Evolutionary conservation across 2,329 filamentous ascomycete genomes (phyloP), one percentile per base, ranked within the genome.

Genomic region (Aquanectria penicillioides): DNA sequence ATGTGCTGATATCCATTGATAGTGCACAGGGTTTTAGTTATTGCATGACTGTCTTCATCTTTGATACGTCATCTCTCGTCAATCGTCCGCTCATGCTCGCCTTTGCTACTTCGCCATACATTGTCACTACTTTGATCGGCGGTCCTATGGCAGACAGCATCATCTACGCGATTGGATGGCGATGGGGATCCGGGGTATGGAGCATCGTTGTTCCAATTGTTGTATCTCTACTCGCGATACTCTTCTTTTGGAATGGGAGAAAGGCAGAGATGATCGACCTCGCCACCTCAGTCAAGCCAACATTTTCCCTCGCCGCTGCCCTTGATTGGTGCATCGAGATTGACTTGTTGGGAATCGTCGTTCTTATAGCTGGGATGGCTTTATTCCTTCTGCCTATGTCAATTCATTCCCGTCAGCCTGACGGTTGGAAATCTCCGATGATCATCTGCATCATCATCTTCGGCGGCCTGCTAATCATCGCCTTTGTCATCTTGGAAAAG

Each of bases 311-410:
- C 57, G 57, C 23, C 17, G 44, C 53, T 9, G 53, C 53, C 10
- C 61, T 74, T 17, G 75, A 85, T 70, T 87, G 88, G 71, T 66
- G 77, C 6, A 72, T 82, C n/a, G 82, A 89, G 48, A 88, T 89
- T 47, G 87, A 90, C 63, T 75, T 82, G 3, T 37, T 85, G 15
- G 87, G 87, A 4, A 77, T 88, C 18, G 48, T 87, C 9, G 73
- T 89, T 1, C 74, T 89, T 61, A 79, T 81, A 12, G 75, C 74
- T 1, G 87, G 85, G 0, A 79, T 89, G 25, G 78, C 82, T 0
- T 71, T 89, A 11, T 85, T 91, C 64, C 75, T 91, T n/a, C 78
- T 92, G 1, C 87, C 89, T 0, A 85, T 91, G 69, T 88, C 82
- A n/a, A 76, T 91, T 13, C 80, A 82, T 41, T 63, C 73, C 9